Conservation (phyloP, 148 eudicot species). For the Heliosperma pusillum region DNA sequence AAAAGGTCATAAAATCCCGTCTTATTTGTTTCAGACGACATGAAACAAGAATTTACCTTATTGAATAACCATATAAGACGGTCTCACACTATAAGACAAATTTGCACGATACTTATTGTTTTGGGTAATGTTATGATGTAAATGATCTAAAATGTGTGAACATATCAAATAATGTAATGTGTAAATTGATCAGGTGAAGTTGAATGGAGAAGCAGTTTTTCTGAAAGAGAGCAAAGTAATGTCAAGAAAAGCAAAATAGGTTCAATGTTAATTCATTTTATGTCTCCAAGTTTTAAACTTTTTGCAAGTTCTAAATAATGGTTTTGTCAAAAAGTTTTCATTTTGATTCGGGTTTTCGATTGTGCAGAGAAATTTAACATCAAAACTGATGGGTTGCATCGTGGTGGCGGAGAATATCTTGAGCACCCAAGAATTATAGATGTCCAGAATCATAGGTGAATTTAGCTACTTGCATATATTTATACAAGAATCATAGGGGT, state of each 20-base stretch:
- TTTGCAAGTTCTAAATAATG: not conserved
- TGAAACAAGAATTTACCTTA: too few species aligned
- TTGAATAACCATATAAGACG: too few species aligned
- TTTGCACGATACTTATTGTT: too few species aligned
- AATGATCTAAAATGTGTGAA: too few species aligned
- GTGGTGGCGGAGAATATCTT: constrained; percentile 51
- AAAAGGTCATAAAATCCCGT: too few species aligned
- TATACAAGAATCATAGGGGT: not conserved
- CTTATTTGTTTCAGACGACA: too few species aligned
- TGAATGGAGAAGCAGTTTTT: constrained; percentile 76
- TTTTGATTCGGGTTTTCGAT: constrained; percentile 13
- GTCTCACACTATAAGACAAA: too few species aligned
- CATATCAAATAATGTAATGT: not conserved
- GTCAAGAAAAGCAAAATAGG: constrained; percentile 84
- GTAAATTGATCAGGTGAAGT: constrained; percentile 53
- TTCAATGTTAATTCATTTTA: constrained; percentile 17
- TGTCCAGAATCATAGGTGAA: constrained; percentile 88
- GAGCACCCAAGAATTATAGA: constrained; percentile 92
- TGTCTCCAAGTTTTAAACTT: not conserved
- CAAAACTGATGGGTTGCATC: constrained; percentile 45
- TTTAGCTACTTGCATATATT: constrained; percentile 9
- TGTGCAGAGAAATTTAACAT: constrained; percentile 60
- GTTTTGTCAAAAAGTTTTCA: not conserved
- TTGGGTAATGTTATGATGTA: too few species aligned
- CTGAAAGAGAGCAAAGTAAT: constrained; percentile 75